phyloP scores from a whole-genome alignment of 129 eudicot genomes.

The Centella asiatica region DNA sequence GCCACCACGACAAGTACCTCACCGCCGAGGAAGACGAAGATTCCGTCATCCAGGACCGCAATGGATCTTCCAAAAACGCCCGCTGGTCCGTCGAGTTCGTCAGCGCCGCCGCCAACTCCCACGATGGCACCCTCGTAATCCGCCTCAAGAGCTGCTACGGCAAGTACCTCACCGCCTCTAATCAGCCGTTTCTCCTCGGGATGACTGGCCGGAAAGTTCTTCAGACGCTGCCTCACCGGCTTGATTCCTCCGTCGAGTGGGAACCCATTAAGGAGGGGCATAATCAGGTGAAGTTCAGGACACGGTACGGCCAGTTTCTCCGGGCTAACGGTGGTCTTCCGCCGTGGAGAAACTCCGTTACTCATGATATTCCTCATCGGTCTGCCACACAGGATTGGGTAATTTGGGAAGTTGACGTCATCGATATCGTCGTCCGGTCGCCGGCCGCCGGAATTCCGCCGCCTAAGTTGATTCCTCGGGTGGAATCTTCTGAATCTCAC shows the following conservation, averaged over 20 bases:
- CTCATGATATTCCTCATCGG: conserved; percentile 73
- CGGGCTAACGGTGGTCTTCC: conserved; percentile 59
- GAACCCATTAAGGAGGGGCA: conserved; percentile 39
- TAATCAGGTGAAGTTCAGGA: conserved; percentile 44
- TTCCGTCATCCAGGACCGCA: conserved; percentile 48
- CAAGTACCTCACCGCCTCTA: conserved; percentile 63
- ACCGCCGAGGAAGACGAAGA: conserved; percentile 59
- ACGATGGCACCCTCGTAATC: conserved; percentile 30
- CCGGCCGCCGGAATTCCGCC: conserved; percentile 29
- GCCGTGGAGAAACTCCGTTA: conserved; percentile 71
- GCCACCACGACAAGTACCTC: conserved; percentile 59
- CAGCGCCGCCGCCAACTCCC: conserved; percentile 7
- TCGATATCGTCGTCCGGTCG: conserved; percentile 27
- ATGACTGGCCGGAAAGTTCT: conserved; percentile 66
- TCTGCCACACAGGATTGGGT: conserved; percentile 65
- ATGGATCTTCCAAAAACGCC: conserved; percentile 28
- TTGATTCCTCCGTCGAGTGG: conserved; percentile 67
- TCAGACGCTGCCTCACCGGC: conserved; percentile 47
- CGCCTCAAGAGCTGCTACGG: conserved; percentile 58
- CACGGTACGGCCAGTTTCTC: conserved; percentile 49
- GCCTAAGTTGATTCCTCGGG: conserved; percentile 19
- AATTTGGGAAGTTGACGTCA: conserved; percentile 50
- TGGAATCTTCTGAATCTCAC: conserved; percentile 35
- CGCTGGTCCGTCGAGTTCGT: conserved; percentile 62
- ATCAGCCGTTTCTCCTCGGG: conserved; percentile 52